Evolutionary conservation across 208 protist species (phyloP).

Genomic region (Angomonas ambiguus): DNA sequence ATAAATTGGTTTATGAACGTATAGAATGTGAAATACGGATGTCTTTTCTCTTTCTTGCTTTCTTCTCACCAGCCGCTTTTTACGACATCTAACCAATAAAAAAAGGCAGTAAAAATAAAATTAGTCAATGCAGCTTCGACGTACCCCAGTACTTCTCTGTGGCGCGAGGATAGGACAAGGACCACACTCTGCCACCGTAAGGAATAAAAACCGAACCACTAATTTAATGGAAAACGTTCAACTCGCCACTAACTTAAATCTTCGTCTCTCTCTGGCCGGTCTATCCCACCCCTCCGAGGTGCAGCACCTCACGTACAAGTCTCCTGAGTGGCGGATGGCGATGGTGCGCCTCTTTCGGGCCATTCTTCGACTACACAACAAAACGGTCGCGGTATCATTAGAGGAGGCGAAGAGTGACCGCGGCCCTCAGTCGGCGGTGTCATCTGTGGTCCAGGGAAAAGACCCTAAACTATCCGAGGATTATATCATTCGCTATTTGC

Average conservation of each 20-base stretch:
- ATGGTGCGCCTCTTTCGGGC: constrained; percentile 72
- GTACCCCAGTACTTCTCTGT: neutral
- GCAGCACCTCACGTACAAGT: constrained; percentile 28
- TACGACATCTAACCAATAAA: neutral
- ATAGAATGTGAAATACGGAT: neutral
- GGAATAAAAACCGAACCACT: constrained; percentile 6
- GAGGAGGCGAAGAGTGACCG: constrained; percentile 10
- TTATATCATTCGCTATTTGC: constrained; percentile 44
- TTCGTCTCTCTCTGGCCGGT: constrained; percentile 51
- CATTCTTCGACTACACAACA: constrained; percentile 79
- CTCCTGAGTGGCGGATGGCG: constrained; percentile 48
- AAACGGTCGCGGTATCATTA: constrained; percentile 56
- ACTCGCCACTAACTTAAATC: constrained; percentile 40
- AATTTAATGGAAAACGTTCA: constrained; percentile 44
- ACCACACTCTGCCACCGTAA: constrained; percentile 48
- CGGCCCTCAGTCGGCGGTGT: constrained; percentile 2
- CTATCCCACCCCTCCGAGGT: constrained; percentile 65
- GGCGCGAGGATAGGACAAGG: constrained; percentile 13
- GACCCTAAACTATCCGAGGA: constrained; percentile 19
- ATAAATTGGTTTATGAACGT: neutral
- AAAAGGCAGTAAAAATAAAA: neutral
- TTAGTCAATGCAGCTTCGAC: neutral
- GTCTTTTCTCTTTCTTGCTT: neutral
- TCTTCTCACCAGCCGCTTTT: neutral
- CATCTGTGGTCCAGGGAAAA: neutral